Percentiles rank a stretch among this genome's conserved stretches.
phyloP scores from a whole-genome alignment of 164 flowering plant genomes.

The Magnolia officinalis region DNA sequence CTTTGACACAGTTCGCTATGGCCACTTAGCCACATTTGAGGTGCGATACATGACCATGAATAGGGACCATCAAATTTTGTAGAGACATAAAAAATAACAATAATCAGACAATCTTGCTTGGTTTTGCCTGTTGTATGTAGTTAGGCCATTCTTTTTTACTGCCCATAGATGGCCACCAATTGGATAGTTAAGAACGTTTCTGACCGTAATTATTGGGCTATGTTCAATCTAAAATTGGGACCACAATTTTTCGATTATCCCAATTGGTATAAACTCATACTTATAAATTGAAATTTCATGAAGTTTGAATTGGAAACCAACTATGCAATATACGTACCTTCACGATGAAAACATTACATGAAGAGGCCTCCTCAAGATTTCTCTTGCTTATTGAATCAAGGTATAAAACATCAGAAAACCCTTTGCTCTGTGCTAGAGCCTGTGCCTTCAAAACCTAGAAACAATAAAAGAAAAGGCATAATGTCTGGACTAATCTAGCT shows the following conservation, averaged over 20 bases:
- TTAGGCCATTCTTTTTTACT: too few species aligned
- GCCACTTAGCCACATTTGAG: too few species aligned
- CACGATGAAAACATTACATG: constrained; percentile 66
- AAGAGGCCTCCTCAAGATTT: constrained; percentile 61
- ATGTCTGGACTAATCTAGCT: not conserved
- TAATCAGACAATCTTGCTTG: too few species aligned
- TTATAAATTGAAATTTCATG: not conserved
- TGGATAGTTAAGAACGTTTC: too few species aligned
- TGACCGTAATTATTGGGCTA: too few species aligned
- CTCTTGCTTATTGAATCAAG: constrained; percentile 52
- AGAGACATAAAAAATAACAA: too few species aligned
- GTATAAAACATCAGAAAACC: constrained; percentile 67
- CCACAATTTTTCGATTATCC: not conserved
- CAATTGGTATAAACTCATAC: not conserved
- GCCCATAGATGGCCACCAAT: too few species aligned
- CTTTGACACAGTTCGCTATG: too few species aligned
- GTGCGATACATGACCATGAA: too few species aligned
- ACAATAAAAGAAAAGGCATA: not conserved
- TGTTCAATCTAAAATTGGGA: too few species aligned
- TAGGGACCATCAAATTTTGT: too few species aligned
- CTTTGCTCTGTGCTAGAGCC: constrained; percentile 45
- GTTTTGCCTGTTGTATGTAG: too few species aligned
- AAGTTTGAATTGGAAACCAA: not conserved
- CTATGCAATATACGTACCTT: constrained; percentile 38
- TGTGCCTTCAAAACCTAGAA: constrained; percentile 50